phyloP scores from a whole-genome alignment of 345 rosid species.

The Physaria fendleri region DNA sequence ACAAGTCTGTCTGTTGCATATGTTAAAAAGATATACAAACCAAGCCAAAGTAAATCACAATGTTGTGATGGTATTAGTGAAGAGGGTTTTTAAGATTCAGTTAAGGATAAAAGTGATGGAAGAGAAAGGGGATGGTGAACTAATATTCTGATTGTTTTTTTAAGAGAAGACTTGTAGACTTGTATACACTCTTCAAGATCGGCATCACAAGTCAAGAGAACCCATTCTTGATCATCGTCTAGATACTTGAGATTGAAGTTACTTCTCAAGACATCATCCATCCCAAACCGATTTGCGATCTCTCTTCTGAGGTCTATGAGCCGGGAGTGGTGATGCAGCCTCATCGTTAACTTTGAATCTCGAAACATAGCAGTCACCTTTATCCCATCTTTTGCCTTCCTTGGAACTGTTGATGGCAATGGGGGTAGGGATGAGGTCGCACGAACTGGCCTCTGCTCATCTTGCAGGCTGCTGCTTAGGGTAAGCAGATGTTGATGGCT shows the following conservation, averaged over 20 bases:
- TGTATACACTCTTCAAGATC: constrained; percentile 89
- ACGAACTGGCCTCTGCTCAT: constrained; percentile 34
- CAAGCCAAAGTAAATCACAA: constrained; percentile 7
- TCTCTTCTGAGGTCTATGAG: constrained; percentile 49
- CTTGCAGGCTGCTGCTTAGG: constrained; percentile 37
- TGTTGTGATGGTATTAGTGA: not conserved
- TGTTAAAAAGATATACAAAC: constrained; percentile 9
- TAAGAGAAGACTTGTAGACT: constrained; percentile 42
- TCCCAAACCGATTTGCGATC: constrained; percentile 44
- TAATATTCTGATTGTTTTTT: constrained; percentile 50
- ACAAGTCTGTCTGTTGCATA: not conserved
- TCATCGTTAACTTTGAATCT: constrained; percentile 48
- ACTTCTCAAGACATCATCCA: constrained; percentile 28
- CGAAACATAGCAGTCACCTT: constrained; percentile 60
- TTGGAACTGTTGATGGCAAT: constrained; percentile 18
- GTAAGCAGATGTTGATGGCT: constrained; percentile 49
- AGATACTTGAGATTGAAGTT: not conserved
- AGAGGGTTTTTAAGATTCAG: not conserved
- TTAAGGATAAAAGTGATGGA: constrained; percentile 17
- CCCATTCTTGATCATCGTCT: not conserved
- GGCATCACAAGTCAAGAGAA: constrained; percentile 36
- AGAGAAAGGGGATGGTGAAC: constrained; percentile 37
- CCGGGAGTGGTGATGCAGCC: constrained; percentile 45
- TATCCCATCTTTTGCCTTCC: constrained; percentile 20
- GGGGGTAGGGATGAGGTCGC: constrained; percentile 40